phyloP scores from a whole-genome alignment of 371 early-diverging fungal species.

The Zychaea mexicana region DNA sequence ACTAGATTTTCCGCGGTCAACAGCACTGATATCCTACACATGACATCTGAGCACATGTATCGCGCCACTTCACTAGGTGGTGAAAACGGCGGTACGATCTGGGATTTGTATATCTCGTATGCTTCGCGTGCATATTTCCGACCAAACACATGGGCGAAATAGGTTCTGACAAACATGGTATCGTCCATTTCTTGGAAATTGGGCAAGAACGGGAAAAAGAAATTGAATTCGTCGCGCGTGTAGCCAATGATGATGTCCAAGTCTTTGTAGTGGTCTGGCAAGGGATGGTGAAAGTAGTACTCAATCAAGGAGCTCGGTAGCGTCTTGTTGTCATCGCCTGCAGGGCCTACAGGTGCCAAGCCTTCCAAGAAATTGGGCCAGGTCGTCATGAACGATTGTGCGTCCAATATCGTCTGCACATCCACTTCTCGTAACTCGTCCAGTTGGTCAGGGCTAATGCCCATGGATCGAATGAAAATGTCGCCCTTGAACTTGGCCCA shows the following conservation, averaged over 20 bases:
- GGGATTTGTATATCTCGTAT: constrained; percentile 32
- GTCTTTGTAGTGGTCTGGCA: constrained; percentile 22
- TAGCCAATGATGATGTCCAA: constrained; percentile 35
- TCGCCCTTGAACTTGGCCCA: constrained; percentile 37
- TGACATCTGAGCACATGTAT: constrained; percentile 43
- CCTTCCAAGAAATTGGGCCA: constrained; percentile 47
- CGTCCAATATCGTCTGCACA: constrained; percentile 28
- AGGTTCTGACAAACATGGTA: constrained; percentile 32
- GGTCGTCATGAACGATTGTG: constrained; percentile 37
- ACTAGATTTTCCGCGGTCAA: constrained; percentile 28
- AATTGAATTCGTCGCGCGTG: constrained; percentile 42
- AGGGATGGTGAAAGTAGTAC: constrained; percentile 23
- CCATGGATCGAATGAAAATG: constrained; percentile 30
- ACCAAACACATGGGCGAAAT: constrained; percentile 43
- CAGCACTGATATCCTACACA: constrained; percentile 33
- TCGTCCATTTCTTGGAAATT: constrained; percentile 39
- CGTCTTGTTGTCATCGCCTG: constrained; percentile 15
- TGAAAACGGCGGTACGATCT: constrained; percentile 30
- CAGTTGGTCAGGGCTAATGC: constrained; percentile 11
- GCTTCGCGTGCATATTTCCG: constrained; percentile 24
- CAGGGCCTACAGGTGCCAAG: constrained; percentile 33
- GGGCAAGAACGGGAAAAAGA: constrained; percentile 39
- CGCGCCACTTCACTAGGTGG: constrained; percentile 39
- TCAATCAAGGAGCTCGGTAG: constrained; percentile 21
- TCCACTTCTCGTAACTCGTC: constrained; percentile 24